Base-by-base conservation (phyloP, 306 rosid species). In the Ochetophila trinervis region DNA sequence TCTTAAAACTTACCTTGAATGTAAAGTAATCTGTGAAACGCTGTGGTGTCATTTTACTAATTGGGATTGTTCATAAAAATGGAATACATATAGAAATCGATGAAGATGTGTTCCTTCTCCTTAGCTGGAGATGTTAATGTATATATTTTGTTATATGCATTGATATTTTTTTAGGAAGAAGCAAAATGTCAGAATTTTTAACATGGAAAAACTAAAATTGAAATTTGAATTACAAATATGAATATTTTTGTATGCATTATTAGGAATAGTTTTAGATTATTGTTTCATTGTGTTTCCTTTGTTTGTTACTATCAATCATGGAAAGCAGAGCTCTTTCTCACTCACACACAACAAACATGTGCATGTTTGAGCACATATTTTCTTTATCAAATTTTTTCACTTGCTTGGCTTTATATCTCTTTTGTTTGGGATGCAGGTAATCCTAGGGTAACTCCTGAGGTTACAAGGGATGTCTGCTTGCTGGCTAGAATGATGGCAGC, bases 401-500 rank as follows among this genome's bases (percentile, higher is more conserved):
- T 30, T 6, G 52, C 53, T 52, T 4, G 34, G 40, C 68, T 58
- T 61, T 11, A 53, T 58, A 57, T 76, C 54, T 75, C 32, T 77
- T 53, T 67, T 30, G 58, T 23, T 69, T 75, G 66, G 62, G 35
- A 62, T 69, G 62, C 86, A 94, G 99, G 99, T 73, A 94, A 94
- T 80, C 99, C 99, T 5, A 88, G 97, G 76, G 99, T 94, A 15
- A 94, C 97, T 42, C 99, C 99, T 9, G 99, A 94, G 74, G 99
- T 94, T 53, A 94, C 99, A 10, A 90, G 99, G 77, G 96, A 94
- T 65, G 99, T 94, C 68, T 94, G 99, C 80, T 82, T 94, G 54
- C 78, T 94, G 69, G 97, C 99, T 62, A 86, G 99, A 83, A 94
- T 94, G 99, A 94, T 94, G 99, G 99, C 97, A 65, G 87, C 99